Conservation (phyloP, 768 basidiomycete species). For the Mycena pura region DNA sequence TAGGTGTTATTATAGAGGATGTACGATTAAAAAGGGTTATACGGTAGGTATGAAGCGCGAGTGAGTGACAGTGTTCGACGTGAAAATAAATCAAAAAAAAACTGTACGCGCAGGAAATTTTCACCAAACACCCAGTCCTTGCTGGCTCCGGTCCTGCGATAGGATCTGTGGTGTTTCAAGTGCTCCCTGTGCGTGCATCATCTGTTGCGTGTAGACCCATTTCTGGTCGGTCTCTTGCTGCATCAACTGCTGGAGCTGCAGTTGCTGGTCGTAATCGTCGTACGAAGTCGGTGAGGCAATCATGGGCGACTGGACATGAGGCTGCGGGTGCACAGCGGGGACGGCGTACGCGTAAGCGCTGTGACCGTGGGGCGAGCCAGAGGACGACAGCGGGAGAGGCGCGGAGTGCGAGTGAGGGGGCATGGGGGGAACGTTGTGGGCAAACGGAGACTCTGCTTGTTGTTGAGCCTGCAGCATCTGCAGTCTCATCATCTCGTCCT, state of each 20-base stretch:
- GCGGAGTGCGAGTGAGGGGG: constrained; percentile 7
- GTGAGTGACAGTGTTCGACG: constrained; percentile 20
- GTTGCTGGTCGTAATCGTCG: constrained; percentile 30
- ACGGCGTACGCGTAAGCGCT: constrained; percentile 16
- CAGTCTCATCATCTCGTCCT: constrained; percentile 29
- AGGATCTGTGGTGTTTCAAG: constrained; percentile 22
- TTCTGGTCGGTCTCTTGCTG: constrained; percentile 27
- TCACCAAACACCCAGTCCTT: constrained; percentile 25
- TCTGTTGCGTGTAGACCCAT: constrained; percentile 28
- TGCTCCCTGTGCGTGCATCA: constrained; percentile 27
- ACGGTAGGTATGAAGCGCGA: constrained; percentile 12
- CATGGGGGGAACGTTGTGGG: constrained; percentile 23
- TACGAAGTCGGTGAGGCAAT: constrained; percentile 24
- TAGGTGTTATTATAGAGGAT: constrained; percentile 23
- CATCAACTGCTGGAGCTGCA: constrained; percentile 29
- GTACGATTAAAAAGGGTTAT: constrained; percentile 12
- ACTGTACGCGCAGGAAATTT: constrained; percentile 2
- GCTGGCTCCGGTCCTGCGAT: constrained; percentile 25
- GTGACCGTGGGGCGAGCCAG: constrained; percentile 17
- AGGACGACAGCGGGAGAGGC: constrained; percentile 13
- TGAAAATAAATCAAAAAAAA: constrained; percentile 16
- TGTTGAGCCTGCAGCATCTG: constrained; percentile 26
- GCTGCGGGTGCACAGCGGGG: constrained; percentile 8
- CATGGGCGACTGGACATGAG: constrained; percentile 19
- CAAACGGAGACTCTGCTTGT: constrained; percentile 17